These are phyloP conservation scores for Leersia perrieri DNA, from an alignment of 176 grass and related monocot species.

Conservation along the genomic window DNA sequence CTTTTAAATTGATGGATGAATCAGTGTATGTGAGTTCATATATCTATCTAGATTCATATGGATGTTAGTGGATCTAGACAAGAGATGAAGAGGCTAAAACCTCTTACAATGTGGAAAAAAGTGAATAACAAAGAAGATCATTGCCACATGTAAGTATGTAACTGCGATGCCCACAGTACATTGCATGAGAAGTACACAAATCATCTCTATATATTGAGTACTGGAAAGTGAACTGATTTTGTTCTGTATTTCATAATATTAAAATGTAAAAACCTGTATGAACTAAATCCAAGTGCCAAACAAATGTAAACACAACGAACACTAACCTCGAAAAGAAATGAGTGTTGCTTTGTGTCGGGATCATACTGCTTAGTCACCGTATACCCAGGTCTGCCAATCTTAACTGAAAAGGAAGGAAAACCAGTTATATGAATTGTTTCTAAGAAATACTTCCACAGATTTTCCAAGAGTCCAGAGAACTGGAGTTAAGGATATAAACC, in stretches of 20 bases:
- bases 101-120: too few species aligned
- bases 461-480: background rate
- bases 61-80: too few species aligned
- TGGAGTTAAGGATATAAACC: background rate
- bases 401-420: conserved; percentile 62
- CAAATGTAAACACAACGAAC: background rate
- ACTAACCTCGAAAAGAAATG: conserved; percentile 90
- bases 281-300: background rate
- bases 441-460: background rate
- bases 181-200: background rate
- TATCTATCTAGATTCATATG: too few species aligned
- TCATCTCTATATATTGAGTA: background rate
- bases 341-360: conserved; percentile 76
- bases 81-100: too few species aligned
- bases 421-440: conserved; percentile 18
- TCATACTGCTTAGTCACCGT: conserved; percentile 93
- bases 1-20: too few species aligned
- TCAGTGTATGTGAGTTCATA: too few species aligned
- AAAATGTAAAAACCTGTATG: background rate
- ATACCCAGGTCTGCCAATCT: conserved; percentile 94
- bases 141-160: conserved; percentile 11
- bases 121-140: conserved; percentile 16
- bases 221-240: background rate
- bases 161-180: background rate
- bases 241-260: background rate